A percentile compares a stretch with the other conserved stretches of the same genome.
phyloP scores from a whole-genome alignment of 2,329 filamentous ascomycete genomes.

The Paracorniculantispora psalliotae region DNA sequence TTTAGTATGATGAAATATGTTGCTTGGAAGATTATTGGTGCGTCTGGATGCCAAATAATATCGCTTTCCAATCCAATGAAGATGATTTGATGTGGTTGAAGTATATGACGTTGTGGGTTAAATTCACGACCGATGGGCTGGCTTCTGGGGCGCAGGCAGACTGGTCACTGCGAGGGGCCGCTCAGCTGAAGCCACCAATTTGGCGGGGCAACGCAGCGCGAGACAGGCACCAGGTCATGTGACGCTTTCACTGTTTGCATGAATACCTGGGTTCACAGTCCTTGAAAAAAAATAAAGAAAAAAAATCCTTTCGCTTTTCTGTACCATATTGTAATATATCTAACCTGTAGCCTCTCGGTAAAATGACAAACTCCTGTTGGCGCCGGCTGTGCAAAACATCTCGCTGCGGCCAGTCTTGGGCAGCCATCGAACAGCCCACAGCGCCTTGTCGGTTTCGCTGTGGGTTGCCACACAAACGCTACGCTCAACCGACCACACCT shows the following conservation, averaged over 20 bases:
- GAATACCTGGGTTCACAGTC: too few relatives aligned
- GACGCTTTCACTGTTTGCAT: too few relatives aligned
- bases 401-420: conserved; percentile 64
- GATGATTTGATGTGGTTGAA: background rate
- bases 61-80: background rate
- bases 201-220: conserved; percentile 51
- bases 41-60: background rate
- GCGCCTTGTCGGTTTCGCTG: conserved; percentile 76
- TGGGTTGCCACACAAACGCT: conserved; percentile 86
- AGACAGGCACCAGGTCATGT: conserved; percentile 46
- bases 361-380: conserved; percentile 70
- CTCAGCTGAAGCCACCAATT: conserved; percentile 20
- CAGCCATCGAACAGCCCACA: conserved; percentile 84
- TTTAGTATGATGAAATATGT: background rate
- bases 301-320: background rate
- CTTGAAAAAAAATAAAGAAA: background rate
- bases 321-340: background rate
- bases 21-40: background rate
- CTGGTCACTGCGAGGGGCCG: background rate
- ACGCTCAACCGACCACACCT: conserved; percentile 89
- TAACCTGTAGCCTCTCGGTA: conserved; percentile 76
- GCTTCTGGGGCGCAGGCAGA: background rate
- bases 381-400: conserved; percentile 74
- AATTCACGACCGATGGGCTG: conserved; percentile 10
- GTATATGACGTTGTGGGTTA: conserved; percentile 8